Base-by-base conservation (phyloP, 441 rosid genomes). In the Flueggea neowawraea region DNA sequence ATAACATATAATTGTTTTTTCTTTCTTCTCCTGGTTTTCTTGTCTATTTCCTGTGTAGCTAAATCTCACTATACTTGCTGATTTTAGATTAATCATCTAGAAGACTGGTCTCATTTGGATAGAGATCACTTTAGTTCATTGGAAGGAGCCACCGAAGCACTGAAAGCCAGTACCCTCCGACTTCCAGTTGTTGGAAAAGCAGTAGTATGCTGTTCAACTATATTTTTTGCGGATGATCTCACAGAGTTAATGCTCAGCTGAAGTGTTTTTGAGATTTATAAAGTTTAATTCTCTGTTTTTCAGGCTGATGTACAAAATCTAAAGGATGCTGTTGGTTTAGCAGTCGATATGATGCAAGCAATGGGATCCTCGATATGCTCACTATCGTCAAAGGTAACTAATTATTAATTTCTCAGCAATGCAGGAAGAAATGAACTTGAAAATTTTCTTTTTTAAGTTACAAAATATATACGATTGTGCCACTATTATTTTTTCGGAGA, bases 121-220 rank as follows among this genome's bases (percentile, higher is more conserved):
- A 63, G 71, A 33, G 90, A 83, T 71, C 84, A 82, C 71, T 81
- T 68, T 8, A 64, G 76, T 70, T 87, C 97, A 47, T 66, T 94
- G 68, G 78, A 80, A 70, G 95, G 93, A 60, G 97, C 93, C 73
- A 83, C 68, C 22, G 87, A 87, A 82, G 89, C 96, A 56, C 70
- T 94, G 69, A 78, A 71, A 77, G 95, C 93, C 64, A 94, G 93
- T 78, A 90, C 91, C 39, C 89, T 90, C 63, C 93, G 90, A 66
- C 97, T 94, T 74, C 98, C 98, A 12, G 80, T 90, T 69, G 85
- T 82, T 69, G 81, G 82, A 28, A 89, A 85, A 50, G 86, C 97
- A 45, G 78, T 75, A 81, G 97, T 94, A 79, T 61, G 76, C 68
- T 54, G 62, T 16, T 61, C 28, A 52, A 12, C 39, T 70, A 67